Evolutionary conservation across 176 grass and related monocot species (phyloP), one percentile per base, ranked within the genome.

Genomic region (Triticum urartu): DNA sequence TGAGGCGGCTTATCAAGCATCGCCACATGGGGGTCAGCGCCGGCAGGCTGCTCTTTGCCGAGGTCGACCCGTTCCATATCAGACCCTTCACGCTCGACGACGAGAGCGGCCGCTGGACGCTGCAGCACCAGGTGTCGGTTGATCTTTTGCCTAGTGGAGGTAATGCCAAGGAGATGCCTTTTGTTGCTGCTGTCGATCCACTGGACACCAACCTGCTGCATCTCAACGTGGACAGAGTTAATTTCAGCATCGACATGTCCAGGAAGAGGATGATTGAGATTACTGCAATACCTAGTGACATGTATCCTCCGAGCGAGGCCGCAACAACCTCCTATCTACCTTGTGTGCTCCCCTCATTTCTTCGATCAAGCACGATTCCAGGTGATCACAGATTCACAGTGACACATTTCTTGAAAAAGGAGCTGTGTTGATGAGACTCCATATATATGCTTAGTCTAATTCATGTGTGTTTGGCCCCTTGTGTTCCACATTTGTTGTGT

Each of bases 211-310:
- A 78, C 35, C 30, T 61, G 5, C 52, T 78, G 50, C n/a, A 78
- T 33, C 5, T 78, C 75, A 35, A 33, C 17, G 10, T 78, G 52
- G 20, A 61, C 0, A 21, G 11, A 22, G 52, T 78, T 13, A 78
- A 11, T 59, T 17, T 22, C 21, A 78, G 75, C 75, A 30, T 78
- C 50, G 75, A 78, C 32, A 78, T 78, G 54, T 33, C 50, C 52
- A 33, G 10, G 75, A 10, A 22, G 35, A 78, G 11, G 52, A 22
- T 78, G 1, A 35, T 78, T 38, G 10, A 60, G 75, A 11, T 52
- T 38, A 36, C 10, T 30, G 64, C 26, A 12, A 30, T 66, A 32
- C 64, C 4, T 12, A 66, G 11, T 15, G 64, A 6, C 25, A 15
- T 66, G 26, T 66, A 12, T 66, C 26, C 64, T 32, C 64, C 60